Percentiles rank a stretch among this genome's conserved stretches.
These are phyloP conservation scores for Ophiocordyceps camponoti-floridani DNA, from an alignment of 2,329 filamentous ascomycete genomes.

Conservation along the genomic window DNA sequence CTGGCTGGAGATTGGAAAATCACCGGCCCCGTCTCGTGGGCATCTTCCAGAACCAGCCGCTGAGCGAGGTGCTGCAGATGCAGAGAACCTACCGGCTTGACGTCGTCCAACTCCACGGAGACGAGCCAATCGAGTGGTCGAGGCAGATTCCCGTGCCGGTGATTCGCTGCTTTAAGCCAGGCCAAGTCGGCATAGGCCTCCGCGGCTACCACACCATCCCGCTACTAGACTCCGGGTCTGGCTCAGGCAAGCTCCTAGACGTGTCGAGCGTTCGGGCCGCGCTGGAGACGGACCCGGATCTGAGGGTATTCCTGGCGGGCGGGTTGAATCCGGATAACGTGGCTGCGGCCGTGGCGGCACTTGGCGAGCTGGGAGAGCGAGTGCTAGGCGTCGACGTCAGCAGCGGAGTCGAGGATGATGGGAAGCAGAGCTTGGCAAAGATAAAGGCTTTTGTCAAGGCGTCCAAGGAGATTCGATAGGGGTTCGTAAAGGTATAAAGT, in stretches of 20 bases:
- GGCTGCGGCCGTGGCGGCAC: constrained; percentile 38
- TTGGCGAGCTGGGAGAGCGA: constrained; percentile 41
- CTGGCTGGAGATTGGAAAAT: constrained; percentile 27
- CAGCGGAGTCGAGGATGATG: constrained; percentile 77
- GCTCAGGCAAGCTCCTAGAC: constrained; percentile 66
- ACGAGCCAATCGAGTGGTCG: constrained; percentile 86
- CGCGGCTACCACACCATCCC: constrained; percentile 72
- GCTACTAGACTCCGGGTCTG: constrained; percentile 72
- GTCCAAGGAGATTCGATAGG: constrained; percentile 39
- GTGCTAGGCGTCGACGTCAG: constrained; percentile 82
- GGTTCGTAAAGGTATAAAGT: background rate
- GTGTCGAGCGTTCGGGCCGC: constrained; percentile 47
- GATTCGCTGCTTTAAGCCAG: constrained; percentile 67
- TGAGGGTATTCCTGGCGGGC: constrained; percentile 69
- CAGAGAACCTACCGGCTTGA: constrained; percentile 65
- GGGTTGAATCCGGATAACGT: constrained; percentile 73
- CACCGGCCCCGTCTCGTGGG: constrained; percentile 65
- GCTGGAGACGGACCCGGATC: constrained; percentile 48
- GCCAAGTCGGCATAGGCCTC: constrained; percentile 49
- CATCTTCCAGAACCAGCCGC: constrained; percentile 82
- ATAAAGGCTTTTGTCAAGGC: constrained; percentile 66
- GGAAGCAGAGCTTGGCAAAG: constrained; percentile 62
- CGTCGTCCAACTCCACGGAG: constrained; percentile 80
- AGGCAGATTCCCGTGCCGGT: constrained; percentile 80
- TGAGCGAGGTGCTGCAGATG: constrained; percentile 65